Base-by-base conservation (phyloP, 495 filamentous ascomycete species). In the Aspergillus bridgeri region DNA sequence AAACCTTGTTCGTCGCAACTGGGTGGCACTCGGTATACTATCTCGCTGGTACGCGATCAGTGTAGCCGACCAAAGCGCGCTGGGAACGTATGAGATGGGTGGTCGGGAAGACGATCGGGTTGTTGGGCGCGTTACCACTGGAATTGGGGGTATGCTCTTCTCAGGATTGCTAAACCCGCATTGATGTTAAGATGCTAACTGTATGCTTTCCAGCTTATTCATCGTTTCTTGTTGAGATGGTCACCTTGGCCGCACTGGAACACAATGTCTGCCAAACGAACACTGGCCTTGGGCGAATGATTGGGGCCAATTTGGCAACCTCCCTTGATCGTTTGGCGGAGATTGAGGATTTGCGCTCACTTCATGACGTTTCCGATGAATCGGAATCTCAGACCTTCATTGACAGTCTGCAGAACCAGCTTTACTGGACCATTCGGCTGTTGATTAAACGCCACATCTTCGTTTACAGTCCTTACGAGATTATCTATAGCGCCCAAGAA, bases 41-140 rank as follows among this genome's bases (percentile, higher is more conserved):
- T 85, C 90, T 54, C 83, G 89, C 25, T 93, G 86, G 86, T 84
- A 91, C 64, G 83, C 89, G 17, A 78, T 86, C 43, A 86, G 84
- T 62, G 86, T 83, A 1, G 83, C 83, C 11, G 85, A 92, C 54
- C 75, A 79, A 24, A 86, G 75, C 59, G 77, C 88, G 13, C 75
- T 88, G 18, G 68, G 87, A 47, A 67, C 62, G 7, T 64, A 72
- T 33, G 75, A 78, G 53, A 74, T 79, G 48, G 73, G 73, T 53
- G 74, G 82, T 15, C 81, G 79, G 0, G 86, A 87, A 56, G 84
- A 94, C 65, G 78, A 81, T 62, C 69, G 76, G 48, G 68, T 92
- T 9, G 77, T 91, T 38, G 89, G 88, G 13, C 81, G 86, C 11
- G 75, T 76, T 48, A 77, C 84, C 5, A 90, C 79, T 59, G 79